Evolutionary conservation across 2,329 filamentous ascomycete genomes (phyloP).

Genomic region (Fusarium sororula): DNA sequence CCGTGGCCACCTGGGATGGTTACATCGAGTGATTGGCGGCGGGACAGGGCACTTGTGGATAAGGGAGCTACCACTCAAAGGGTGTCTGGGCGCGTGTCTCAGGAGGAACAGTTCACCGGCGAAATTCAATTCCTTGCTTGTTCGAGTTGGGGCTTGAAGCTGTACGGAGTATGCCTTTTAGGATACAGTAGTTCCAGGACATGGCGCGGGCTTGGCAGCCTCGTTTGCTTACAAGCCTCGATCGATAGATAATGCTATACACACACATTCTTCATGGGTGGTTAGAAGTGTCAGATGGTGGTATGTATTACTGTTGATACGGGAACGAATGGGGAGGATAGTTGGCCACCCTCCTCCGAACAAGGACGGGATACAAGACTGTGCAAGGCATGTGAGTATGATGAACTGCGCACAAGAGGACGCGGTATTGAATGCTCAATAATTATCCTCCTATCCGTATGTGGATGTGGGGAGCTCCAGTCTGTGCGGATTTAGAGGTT

Average conservation of each 20-base stretch:
- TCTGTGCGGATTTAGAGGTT: slow-evolving; percentile 32
- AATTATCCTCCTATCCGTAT: background rate
- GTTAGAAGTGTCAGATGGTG: slow-evolving; percentile 5
- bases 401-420: slow-evolving; percentile 29
- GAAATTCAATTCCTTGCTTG: slow-evolving; percentile 34
- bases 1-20: slow-evolving; percentile 40
- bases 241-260: slow-evolving; percentile 23
- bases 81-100: slow-evolving; percentile 42
- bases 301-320: slow-evolving; percentile 3
- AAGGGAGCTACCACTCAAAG: slow-evolving; percentile 39
- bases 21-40: slow-evolving; percentile 39
- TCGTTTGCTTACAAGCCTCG: slow-evolving; percentile 29
- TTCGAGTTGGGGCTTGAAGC: slow-evolving; percentile 18
- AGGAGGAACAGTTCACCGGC: slow-evolving; percentile 40
- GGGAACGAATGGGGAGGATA: slow-evolving; percentile 26
- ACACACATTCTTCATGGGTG: slow-evolving; percentile 11
- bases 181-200: slow-evolving; percentile 16
- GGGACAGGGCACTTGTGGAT: slow-evolving; percentile 28
- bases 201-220: slow-evolving; percentile 28
- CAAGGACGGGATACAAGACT: slow-evolving; percentile 5
- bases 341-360: slow-evolving; percentile 21
- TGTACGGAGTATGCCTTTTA: slow-evolving; percentile 1
- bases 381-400: slow-evolving; percentile 34
- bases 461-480: slow-evolving; percentile 11
- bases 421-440: background rate